Conservation (phyloP, 1,284 basidiomycete species). For the Malassezia cuniculi region DNA sequence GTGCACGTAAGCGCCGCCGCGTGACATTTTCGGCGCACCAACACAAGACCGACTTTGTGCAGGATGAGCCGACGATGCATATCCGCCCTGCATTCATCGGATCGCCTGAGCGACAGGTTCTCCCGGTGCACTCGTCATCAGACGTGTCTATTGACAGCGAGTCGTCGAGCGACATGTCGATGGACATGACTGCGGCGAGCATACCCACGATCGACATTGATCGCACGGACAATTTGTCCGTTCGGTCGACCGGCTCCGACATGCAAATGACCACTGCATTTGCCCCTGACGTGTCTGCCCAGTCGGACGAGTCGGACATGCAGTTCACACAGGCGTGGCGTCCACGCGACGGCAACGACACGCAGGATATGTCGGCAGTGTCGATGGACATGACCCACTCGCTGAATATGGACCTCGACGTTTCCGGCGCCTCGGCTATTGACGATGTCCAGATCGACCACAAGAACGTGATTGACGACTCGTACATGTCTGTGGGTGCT, state of each 20-base stretch:
- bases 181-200: slow-evolving; percentile 3
- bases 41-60: slow-evolving; percentile 16
- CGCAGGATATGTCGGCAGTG: slow-evolving; percentile 5
- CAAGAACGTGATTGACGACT: slow-evolving; percentile 11
- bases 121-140: slow-evolving; percentile 5
- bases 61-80: slow-evolving; percentile 25
- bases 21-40: slow-evolving; percentile 19
- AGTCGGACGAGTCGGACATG: slow-evolving; percentile 7
- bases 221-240: too few species aligned
- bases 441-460: slow-evolving; percentile 7
- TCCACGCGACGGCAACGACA: not conserved
- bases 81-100: slow-evolving; percentile 15
- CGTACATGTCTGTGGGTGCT: slow-evolving; percentile 9
- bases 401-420: not conserved
- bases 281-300: too few species aligned
- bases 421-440: not conserved
- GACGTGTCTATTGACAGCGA: not conserved
- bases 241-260: too few species aligned
- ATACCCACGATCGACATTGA: not conserved
- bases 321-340: slow-evolving; percentile 12
- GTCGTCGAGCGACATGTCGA: slow-evolving; percentile 3
- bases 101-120: too few species aligned
- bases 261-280: too few species aligned
- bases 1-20: slow-evolving; percentile 12
- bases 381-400: slow-evolving; percentile 22